Evolutionary conservation across 139 green algal genomes (phyloP).

Genomic region (Chlamydomonas eustigma): DNA sequence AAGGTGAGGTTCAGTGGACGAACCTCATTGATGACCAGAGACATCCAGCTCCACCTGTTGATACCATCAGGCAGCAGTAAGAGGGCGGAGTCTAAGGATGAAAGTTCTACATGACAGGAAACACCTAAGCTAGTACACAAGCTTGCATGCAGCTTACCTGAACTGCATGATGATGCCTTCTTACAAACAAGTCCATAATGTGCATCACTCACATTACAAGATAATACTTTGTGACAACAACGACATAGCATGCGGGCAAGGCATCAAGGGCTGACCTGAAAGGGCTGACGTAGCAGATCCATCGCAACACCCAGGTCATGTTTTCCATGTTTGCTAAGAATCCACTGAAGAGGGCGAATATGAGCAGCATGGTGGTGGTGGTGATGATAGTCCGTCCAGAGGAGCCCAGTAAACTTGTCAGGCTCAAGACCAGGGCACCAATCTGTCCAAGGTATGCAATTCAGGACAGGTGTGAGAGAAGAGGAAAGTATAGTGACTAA

Average conservation of each 20-base stretch:
- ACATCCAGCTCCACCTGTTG: slow-evolving; percentile 47
- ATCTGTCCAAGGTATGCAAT: slow-evolving; percentile 7
- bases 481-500: too few relatives aligned
- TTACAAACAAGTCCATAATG: too few relatives aligned
- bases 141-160: too few relatives aligned
- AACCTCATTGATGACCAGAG: slow-evolving; percentile 63
- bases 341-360: slow-evolving; percentile 67
- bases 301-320: slow-evolving; percentile 52
- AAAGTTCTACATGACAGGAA: too few relatives aligned
- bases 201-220: too few relatives aligned
- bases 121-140: too few relatives aligned
- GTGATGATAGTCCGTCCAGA: slow-evolving; percentile 54
- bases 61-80: too few relatives aligned
- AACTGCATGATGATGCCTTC: too few relatives aligned
- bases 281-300: slow-evolving; percentile 54
- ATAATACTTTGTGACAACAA: too few relatives aligned
- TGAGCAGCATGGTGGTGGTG: slow-evolving; percentile 76
- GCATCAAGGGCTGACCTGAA: background rate
- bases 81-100: background rate
- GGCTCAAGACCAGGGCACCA: slow-evolving; percentile 56
- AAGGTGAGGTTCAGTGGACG: slow-evolving; percentile 24
- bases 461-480: too few relatives aligned
- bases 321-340: slow-evolving; percentile 59
- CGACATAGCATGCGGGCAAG: too few relatives aligned
- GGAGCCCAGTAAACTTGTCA: slow-evolving; percentile 32